These are phyloP conservation scores for Quercus aquifolioides DNA, from an alignment of 306 rosid genomes.

Conservation along the genomic window DNA sequence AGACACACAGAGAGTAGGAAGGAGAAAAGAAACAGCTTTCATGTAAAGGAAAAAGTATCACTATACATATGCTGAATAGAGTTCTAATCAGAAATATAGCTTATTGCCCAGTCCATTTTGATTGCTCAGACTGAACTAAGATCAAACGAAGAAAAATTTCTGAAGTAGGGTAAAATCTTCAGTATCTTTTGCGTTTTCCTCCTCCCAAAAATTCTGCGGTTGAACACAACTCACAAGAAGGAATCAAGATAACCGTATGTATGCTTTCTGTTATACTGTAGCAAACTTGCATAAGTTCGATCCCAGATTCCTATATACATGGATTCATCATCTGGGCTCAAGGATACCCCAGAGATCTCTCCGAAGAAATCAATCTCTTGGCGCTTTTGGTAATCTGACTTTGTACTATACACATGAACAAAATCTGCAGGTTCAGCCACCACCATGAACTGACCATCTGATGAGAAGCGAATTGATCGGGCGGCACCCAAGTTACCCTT, in stretches of 20 bases:
- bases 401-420: conserved; percentile 72
- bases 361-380: conserved; percentile 92
- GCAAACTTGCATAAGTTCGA: conserved; percentile 71
- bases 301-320: conserved; percentile 85
- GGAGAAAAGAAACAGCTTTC: neutral
- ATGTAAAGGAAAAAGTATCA: neutral
- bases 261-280: conserved; percentile 75
- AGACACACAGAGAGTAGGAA: neutral
- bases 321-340: conserved; percentile 80
- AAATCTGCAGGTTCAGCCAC: conserved; percentile 88
- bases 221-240: conserved; percentile 38
- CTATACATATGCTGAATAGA: conserved; percentile 31
- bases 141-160: conserved; percentile 8
- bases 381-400: conserved; percentile 44
- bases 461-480: conserved; percentile 74
- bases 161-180: conserved; percentile 8
- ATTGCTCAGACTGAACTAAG: conserved; percentile 20
- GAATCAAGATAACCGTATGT: conserved; percentile 69
- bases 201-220: neutral
- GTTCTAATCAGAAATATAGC: conserved; percentile 19
- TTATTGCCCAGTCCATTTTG: conserved; percentile 24
- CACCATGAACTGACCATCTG: conserved; percentile 71
- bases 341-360: conserved; percentile 73
- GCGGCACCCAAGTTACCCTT: conserved; percentile 74
- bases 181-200: neutral